A percentile compares a stretch with the other conserved stretches of the same genome.
These are phyloP conservation scores for Epichloe baconii DNA, from an alignment of 2,329 filamentous ascomycete genomes.

Conservation along the genomic window DNA sequence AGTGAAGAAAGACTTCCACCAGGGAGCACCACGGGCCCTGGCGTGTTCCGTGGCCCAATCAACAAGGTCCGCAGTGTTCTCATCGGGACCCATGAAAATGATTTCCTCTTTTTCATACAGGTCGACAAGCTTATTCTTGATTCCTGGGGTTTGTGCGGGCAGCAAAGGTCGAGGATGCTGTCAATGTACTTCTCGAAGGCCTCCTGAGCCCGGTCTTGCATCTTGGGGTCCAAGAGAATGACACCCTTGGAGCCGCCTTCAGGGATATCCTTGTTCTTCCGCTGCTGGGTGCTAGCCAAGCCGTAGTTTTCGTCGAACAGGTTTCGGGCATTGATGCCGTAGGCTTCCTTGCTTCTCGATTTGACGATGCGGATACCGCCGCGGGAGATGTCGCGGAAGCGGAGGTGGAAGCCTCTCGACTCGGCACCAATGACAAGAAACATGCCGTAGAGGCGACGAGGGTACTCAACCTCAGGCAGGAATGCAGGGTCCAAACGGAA, in stretches of 20 bases:
- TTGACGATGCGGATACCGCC: constrained; percentile 98
- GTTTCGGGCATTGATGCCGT: constrained; percentile 89
- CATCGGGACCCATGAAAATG: constrained; percentile 94
- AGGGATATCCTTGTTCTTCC: constrained; percentile 99
- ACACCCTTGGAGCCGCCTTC: constrained; percentile 98
- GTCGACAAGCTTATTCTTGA: constrained; percentile 98
- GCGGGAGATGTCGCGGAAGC: constrained; percentile 92
- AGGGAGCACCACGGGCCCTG: constrained; percentile 71
- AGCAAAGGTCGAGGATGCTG: constrained; percentile 93
- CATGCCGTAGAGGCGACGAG: constrained; percentile 91
- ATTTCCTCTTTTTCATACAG: constrained; percentile 92
- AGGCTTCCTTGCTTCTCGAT: constrained; percentile 90
- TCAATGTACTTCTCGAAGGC: constrained; percentile 99
- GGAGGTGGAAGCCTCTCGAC: constrained; percentile 91
- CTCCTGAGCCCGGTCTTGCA: constrained; percentile 83
- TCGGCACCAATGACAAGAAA: constrained; percentile 96
- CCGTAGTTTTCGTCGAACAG: constrained; percentile 99
- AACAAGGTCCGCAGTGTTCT: constrained; percentile 95
- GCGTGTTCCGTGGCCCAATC: constrained; percentile 99
- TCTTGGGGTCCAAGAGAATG: constrained; percentile 81
- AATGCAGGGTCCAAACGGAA: constrained; percentile 87
- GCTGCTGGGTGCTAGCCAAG: constrained; percentile 93
- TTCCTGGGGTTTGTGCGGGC: constrained; percentile 79
- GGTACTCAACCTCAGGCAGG: constrained; percentile 83
- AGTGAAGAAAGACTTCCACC: constrained; percentile 99